A percentile compares a stretch with the other conserved stretches of the same genome.
phyloP scores from a whole-genome alignment of 768 basidiomycete genomes.

The Pleurotus ostreatus region DNA sequence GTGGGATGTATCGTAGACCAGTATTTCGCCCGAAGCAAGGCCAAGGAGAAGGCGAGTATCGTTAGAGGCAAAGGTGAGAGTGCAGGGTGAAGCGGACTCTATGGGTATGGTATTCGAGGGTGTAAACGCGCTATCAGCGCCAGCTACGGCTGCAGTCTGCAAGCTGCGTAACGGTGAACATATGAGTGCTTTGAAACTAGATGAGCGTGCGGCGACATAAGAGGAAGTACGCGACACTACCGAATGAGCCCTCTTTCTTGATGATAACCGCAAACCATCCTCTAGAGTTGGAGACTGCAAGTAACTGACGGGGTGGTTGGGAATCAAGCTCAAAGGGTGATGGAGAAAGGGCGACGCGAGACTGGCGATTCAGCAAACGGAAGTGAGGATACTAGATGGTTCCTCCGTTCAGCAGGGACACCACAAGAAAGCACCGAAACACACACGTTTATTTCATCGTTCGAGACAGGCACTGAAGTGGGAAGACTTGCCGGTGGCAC shows the following conservation, averaged over 20 bases:
- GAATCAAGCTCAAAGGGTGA: slow-evolving; percentile 41
- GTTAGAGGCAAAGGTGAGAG: slow-evolving; percentile 52
- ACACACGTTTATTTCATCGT: slow-evolving; percentile 33
- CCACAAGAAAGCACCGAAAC: slow-evolving; percentile 7
- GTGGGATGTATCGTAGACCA: slow-evolving; percentile 52
- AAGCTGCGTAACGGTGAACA: slow-evolving; percentile 59
- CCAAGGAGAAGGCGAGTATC: slow-evolving; percentile 61
- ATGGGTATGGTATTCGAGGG: slow-evolving; percentile 49
- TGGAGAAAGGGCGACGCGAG: slow-evolving; percentile 60
- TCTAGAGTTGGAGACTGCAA: slow-evolving; percentile 54
- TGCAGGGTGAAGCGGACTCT: slow-evolving; percentile 41
- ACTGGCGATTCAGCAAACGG: slow-evolving; percentile 54
- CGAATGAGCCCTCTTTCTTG: slow-evolving; percentile 29
- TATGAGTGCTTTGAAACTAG: slow-evolving; percentile 43
- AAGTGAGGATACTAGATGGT: slow-evolving; percentile 40
- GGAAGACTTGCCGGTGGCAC: not conserved
- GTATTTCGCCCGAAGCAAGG: slow-evolving; percentile 52
- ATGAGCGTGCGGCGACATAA: not conserved
- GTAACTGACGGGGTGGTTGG: slow-evolving; percentile 40
- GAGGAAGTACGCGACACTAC: slow-evolving; percentile 23
- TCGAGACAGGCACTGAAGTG: not conserved
- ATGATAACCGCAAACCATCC: slow-evolving; percentile 71
- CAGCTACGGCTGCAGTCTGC: slow-evolving; percentile 44
- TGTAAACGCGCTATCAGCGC: slow-evolving; percentile 42
- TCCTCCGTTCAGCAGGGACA: not conserved